Evolutionary conservation across 106 monocot genomes (phyloP).

Genomic region (Posidonia australis): DNA sequence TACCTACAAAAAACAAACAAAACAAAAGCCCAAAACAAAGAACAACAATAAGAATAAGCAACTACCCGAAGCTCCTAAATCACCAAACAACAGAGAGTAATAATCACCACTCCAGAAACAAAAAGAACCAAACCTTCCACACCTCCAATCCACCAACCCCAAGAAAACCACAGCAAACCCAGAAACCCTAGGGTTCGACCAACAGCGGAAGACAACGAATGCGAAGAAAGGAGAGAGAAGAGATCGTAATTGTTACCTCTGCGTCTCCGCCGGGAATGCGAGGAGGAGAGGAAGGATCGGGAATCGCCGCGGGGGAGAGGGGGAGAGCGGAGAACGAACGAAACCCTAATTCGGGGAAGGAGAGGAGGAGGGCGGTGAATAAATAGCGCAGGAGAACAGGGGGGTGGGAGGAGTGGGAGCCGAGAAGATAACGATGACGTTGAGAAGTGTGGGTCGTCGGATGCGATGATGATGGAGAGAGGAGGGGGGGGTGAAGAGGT

Average conservation of each 20-base stretch:
- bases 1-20: background rate
- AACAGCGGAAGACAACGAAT: background rate
- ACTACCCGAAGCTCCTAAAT: background rate
- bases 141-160: background rate
- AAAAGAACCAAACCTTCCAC: background rate
- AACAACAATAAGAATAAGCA: conserved; percentile 3
- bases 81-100: background rate
- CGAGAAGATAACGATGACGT: conserved; percentile 54
- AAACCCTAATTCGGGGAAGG: conserved; percentile 16
- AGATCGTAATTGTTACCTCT: background rate
- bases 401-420: background rate
- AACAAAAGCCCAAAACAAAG: conserved; percentile 6
- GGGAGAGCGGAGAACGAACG: background rate
- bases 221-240: background rate
- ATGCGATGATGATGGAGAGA: conserved; percentile 23
- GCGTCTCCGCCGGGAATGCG: background rate
- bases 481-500: conserved; percentile 8
- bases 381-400: conserved; percentile 7
- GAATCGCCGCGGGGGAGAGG: background rate
- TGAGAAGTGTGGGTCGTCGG: conserved; percentile 44
- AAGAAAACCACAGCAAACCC: background rate
- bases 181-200: background rate
- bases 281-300: background rate
- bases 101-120: background rate
- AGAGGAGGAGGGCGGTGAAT: conserved; percentile 7